phyloP scores from a whole-genome alignment of 1,139 yeast species.

The Candida dubliniensis region DNA sequence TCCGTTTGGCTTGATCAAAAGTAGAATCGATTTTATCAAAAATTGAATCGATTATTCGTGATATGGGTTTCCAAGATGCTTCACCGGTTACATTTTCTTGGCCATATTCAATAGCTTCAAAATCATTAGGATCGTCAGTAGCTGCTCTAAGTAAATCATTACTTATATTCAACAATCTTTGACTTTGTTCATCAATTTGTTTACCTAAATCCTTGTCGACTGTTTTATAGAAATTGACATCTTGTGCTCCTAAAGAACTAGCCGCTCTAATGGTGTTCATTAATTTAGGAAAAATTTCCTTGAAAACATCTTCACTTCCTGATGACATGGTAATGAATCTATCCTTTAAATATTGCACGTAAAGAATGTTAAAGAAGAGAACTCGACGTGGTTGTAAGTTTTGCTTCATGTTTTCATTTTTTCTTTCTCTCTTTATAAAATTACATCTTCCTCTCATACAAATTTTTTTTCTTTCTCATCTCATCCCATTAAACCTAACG shows the following conservation, averaged over 20 bases:
- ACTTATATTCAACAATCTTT: slow-evolving; percentile 49
- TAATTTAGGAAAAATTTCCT: slow-evolving; percentile 40
- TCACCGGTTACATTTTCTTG: slow-evolving; percentile 34
- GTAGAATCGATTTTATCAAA: slow-evolving; percentile 73
- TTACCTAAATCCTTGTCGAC: slow-evolving; percentile 54
- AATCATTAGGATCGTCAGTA: slow-evolving; percentile 25
- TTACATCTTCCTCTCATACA: background rate
- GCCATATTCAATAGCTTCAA: slow-evolving; percentile 29
- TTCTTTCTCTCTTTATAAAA: background rate
- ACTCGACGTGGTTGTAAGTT: background rate
- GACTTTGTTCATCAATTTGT: slow-evolving; percentile 44
- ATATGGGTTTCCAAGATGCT: slow-evolving; percentile 60
- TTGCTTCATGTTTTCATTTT: background rate
- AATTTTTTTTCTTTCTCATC: slow-evolving; percentile 3
- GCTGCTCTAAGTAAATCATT: slow-evolving; percentile 46
- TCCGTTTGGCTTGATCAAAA: slow-evolving; percentile 40
- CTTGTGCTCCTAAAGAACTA: slow-evolving; percentile 73
- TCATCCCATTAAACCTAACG: background rate
- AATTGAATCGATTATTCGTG: slow-evolving; percentile 64
- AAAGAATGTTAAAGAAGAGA: background rate
- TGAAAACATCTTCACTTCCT: slow-evolving; percentile 17
- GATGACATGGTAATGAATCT: slow-evolving; percentile 6
- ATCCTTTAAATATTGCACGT: background rate
- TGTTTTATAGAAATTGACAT: slow-evolving; percentile 70
- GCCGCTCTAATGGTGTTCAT: slow-evolving; percentile 67